phyloP scores from a whole-genome alignment of 2,329 filamentous ascomycete genomes.

The Xylariaceae sp. region DNA sequence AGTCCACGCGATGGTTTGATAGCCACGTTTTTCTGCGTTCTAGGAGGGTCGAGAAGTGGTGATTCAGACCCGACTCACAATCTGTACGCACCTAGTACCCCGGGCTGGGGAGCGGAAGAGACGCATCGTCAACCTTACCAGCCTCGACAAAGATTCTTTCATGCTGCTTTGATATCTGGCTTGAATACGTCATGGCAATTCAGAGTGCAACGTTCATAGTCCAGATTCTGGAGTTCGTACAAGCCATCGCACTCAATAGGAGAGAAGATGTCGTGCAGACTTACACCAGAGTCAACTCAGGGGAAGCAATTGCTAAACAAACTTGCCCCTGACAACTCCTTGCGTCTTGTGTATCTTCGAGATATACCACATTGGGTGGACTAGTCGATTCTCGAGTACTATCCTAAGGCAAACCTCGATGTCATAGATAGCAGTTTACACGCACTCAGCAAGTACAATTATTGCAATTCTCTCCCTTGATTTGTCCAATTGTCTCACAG shows the following conservation, averaged over 20 bases:
- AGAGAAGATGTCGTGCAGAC: neutral
- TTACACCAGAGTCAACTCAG: neutral
- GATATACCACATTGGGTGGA: neutral
- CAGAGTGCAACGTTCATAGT: neutral
- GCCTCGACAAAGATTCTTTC: neutral
- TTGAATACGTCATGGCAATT: neutral
- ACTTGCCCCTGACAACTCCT: neutral
- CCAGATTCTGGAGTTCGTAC: neutral
- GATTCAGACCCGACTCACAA: neutral
- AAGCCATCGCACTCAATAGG: neutral
- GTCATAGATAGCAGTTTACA: neutral
- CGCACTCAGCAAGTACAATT: neutral
- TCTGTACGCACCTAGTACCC: neutral
- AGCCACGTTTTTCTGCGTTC: neutral
- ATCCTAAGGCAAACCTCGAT: neutral
- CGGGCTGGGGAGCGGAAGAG: neutral
- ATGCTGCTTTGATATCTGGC: too few species aligned
- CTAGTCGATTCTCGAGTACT: too few species aligned
- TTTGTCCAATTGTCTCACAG: neutral
- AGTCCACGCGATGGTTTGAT: neutral
- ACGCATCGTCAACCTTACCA: neutral
- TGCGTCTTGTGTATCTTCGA: neutral
- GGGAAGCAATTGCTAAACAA: neutral
- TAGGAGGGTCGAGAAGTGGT: neutral
- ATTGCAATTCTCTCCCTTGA: neutral